A percentile compares a stretch with the other conserved stretches of the same genome.
Conservation (phyloP, 805 yeast species). For the Wickerhamiella nectarea region DNA sequence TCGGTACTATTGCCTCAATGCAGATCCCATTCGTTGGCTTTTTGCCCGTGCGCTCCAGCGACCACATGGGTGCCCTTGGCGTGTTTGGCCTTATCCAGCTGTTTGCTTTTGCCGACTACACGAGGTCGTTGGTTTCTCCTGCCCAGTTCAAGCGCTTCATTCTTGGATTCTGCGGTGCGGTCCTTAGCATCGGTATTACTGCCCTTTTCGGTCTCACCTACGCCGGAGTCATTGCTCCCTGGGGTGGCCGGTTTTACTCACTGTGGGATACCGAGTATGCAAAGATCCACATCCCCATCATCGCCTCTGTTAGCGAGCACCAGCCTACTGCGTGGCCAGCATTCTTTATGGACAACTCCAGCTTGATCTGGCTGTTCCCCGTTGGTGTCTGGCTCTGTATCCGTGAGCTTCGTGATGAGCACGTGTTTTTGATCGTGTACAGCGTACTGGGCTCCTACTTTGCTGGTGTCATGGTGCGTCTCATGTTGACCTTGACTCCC, state of each 20-base stretch:
- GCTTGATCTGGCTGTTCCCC: slow-evolving; percentile 96
- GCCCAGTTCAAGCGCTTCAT: slow-evolving; percentile 46
- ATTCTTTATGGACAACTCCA: slow-evolving; percentile 84
- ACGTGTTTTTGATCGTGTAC: slow-evolving; percentile 82
- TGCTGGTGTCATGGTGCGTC: slow-evolving; percentile 98
- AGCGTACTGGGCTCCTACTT: slow-evolving; percentile 90
- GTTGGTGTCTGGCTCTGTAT: slow-evolving; percentile 87
- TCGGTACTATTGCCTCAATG: slow-evolving; percentile 97
- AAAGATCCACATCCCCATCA: slow-evolving; percentile 93
- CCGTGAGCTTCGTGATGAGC: slow-evolving; percentile 82
- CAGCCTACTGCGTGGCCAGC: slow-evolving; percentile 99
- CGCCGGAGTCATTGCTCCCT: slow-evolving; percentile 91
- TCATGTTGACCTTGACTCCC: slow-evolving; percentile 94
- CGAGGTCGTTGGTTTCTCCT: slow-evolving; percentile 58
- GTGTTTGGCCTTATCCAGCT: slow-evolving; percentile 91
- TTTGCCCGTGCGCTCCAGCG: slow-evolving; percentile 90
- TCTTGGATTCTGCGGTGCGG: slow-evolving; percentile 40
- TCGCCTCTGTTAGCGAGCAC: slow-evolving; percentile 97
- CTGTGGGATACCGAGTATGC: slow-evolving; percentile 98
- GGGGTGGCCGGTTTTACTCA: slow-evolving; percentile 99
- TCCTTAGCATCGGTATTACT: slow-evolving; percentile 49
- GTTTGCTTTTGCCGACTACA: slow-evolving; percentile 71
- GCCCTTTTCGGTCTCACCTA: slow-evolving; percentile 73
- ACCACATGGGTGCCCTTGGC: slow-evolving; percentile 97
- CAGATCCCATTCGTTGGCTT: slow-evolving; percentile 98